These are phyloP conservation scores for Striga asiatica DNA, from an alignment of 257 asterid genomes.

Conservation along the genomic window DNA sequence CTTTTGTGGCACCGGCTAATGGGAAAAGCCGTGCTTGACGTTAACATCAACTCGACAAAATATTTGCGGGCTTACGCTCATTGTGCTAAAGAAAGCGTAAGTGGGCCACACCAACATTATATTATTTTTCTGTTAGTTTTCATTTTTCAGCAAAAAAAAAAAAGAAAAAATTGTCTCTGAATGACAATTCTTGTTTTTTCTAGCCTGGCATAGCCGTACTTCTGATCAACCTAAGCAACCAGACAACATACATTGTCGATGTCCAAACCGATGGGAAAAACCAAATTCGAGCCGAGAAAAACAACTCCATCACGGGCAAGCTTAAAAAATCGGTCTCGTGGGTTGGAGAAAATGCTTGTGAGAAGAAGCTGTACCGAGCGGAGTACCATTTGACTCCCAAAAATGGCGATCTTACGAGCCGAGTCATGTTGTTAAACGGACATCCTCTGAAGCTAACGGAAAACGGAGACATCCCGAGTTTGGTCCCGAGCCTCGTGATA, in stretches of 20 bases:
- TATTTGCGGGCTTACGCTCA: constrained; percentile 77
- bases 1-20: constrained; percentile 88
- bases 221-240: constrained; percentile 71
- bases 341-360: constrained; percentile 51
- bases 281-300: constrained; percentile 12
- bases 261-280: constrained; percentile 27
- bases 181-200: constrained; percentile 5
- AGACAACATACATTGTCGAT: constrained; percentile 31
- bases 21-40: constrained; percentile 72
- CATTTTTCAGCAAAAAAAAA: not conserved
- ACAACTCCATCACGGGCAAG: constrained; percentile 24
- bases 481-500: constrained; percentile 29
- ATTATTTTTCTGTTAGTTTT: not conserved
- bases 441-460: constrained; percentile 31
- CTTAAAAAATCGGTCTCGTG: constrained; percentile 58
- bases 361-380: not conserved
- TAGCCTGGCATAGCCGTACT: constrained; percentile 74
- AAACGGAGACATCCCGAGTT: constrained; percentile 37
- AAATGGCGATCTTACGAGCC: constrained; percentile 43
- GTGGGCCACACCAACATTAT: too few species aligned
- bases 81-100: constrained; percentile 75
- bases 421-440: constrained; percentile 51
- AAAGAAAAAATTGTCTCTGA: too few species aligned
- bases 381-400: constrained; percentile 29
- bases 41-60: constrained; percentile 35